Base-by-base conservation (phyloP, 495 filamentous ascomycete species). In the Copromyces sp. region DNA sequence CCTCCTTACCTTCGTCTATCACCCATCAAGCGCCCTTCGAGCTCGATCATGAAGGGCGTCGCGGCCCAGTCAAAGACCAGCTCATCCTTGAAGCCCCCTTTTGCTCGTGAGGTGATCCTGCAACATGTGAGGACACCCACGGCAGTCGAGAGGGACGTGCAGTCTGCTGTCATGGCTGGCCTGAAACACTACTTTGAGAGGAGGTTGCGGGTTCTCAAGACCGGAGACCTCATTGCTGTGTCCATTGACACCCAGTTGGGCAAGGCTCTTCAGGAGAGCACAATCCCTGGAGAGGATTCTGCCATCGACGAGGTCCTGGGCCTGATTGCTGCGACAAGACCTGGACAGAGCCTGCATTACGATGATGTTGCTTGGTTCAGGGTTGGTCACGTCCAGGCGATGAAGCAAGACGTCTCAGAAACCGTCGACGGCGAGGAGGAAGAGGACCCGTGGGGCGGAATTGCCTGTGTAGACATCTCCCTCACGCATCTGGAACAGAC, bases 71-170 rank as follows among this genome's bases (percentile, higher is more conserved):
- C 81, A 32, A 87, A 85, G 72, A 86, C 89, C 71, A 83, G 85
- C 69, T 83, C 80, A 38, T 83, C 89, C 2, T 86, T 73, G 39
- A 37, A 84, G 45, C 95, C 96, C 0, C 96, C 94, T 3, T 86
- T 91, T 71, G 96, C 95, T 17, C 93, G 93, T 74, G 95, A 98
- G 79, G 90, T 98, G 38, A 97, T 92, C 1, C 81, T 99, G n/a
- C 86, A 93, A 61, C 95, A 97, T 74, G 87, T 99, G 47, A 90
- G 93, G 9, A 98, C 94, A 0, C 96, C 95, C 0, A 81, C 95
- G 9, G 93, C 93, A 9, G 94, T 92, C 42, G 94, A 98, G 72
- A 87, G 93, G 35, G 85, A 91, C 11, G 87, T 97, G 8, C 93
- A 98, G 75, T 90, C 92, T 16, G 90, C 89, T 9, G 86, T 98